Percentiles rank a stretch among this genome's conserved stretches.
phyloP scores from a whole-genome alignment of 1,284 basidiomycete genomes.

The Leccinum fallax region DNA sequence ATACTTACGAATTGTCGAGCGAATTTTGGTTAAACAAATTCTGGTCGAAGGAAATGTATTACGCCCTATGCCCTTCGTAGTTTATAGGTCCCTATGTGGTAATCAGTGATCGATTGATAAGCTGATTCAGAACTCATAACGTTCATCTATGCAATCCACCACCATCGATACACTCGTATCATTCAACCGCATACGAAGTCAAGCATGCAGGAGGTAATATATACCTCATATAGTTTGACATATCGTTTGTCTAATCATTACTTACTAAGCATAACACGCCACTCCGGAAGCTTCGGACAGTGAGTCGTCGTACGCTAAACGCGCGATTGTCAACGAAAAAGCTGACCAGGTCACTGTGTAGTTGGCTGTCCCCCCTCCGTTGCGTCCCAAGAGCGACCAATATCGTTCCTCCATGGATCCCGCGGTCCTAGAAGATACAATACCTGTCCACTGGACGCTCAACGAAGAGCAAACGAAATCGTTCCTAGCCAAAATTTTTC shows the following conservation, averaged over 20 bases:
- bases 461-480: neutral
- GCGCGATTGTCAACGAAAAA: neutral
- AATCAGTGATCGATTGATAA: neutral
- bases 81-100: neutral
- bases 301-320: neutral
- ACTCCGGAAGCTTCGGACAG: neutral
- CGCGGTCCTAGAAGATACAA: neutral
- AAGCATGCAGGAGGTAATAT: neutral
- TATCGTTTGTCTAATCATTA: neutral
- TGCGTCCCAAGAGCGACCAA: neutral
- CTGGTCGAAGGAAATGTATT: neutral
- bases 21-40: neutral
- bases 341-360: neutral
- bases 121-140: neutral
- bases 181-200: neutral
- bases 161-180: neutral
- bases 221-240: neutral
- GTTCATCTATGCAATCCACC: neutral
- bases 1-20: neutral
- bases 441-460: neutral
- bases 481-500: neutral
- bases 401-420: neutral
- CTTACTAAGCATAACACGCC: neutral
- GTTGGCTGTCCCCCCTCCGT: neutral
- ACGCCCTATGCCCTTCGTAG: neutral